Evolutionary conservation across 805 yeast species (phyloP).

Genomic region (Wickerhamiella azymoides): DNA sequence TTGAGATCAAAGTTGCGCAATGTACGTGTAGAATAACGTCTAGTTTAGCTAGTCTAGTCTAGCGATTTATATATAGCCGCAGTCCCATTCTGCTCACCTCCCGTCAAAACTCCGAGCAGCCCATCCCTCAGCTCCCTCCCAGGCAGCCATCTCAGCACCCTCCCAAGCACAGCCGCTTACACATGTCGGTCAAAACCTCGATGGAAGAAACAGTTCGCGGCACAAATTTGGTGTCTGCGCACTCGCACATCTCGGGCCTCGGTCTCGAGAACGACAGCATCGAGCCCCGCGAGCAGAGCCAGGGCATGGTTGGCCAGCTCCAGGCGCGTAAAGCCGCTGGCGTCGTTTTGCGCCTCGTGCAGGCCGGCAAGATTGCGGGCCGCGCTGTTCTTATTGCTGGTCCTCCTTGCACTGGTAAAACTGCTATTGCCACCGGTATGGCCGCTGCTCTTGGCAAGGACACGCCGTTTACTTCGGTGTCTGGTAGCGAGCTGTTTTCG

Average conservation of each 20-base stretch:
- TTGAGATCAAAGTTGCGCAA: too few species aligned
- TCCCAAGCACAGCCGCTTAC: background rate
- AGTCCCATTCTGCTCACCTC: too few species aligned
- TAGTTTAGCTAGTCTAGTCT: too few species aligned
- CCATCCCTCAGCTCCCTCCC: too few species aligned
- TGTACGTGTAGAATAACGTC: too few species aligned
- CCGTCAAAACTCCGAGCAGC: too few species aligned
- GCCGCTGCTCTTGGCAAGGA: slow-evolving; percentile 39
- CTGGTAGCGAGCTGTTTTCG: slow-evolving; percentile 87
- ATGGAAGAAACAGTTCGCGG: slow-evolving; percentile 37
- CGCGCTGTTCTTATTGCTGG: slow-evolving; percentile 93
- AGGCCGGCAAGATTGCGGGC: slow-evolving; percentile 91
- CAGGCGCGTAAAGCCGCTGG: slow-evolving; percentile 97
- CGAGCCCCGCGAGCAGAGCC: slow-evolving; percentile 64
- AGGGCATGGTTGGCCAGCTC: slow-evolving; percentile 96
- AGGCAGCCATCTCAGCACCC: background rate
- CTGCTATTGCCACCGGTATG: slow-evolving; percentile 92
- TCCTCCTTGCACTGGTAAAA: slow-evolving; percentile 97
- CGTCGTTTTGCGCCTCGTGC: slow-evolving; percentile 80
- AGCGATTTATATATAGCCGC: too few species aligned
- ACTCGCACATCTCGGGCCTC: slow-evolving; percentile 89
- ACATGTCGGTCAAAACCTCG: slow-evolving; percentile 29
- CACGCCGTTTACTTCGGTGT: slow-evolving; percentile 91
- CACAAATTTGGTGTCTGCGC: slow-evolving; percentile 87
- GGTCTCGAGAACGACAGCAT: slow-evolving; percentile 82